A percentile compares a stretch with the other conserved stretches of the same genome.
Evolutionary conservation across 768 basidiomycete genomes (phyloP).

Genomic region (Lactifluus echinatus): DNA sequence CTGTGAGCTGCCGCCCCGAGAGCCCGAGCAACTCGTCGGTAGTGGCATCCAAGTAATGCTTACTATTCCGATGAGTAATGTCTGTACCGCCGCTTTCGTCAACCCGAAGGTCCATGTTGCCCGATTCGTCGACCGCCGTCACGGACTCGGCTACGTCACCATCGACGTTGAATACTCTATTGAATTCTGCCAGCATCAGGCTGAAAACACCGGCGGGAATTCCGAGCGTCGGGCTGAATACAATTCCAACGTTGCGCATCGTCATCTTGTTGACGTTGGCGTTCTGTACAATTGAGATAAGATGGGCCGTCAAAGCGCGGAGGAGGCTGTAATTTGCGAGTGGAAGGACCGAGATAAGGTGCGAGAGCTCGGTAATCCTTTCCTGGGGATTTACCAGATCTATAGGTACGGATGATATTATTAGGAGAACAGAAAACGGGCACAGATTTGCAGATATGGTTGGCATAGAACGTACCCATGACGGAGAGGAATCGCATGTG

Average conservation of each 20-base stretch:
- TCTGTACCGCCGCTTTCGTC: constrained; percentile 26
- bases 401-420: constrained; percentile 27
- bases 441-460: constrained; percentile 4
- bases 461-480: constrained; percentile 58
- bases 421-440: constrained; percentile 6
- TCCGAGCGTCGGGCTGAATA: constrained; percentile 94
- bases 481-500: constrained; percentile 88
- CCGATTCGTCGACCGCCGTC: constrained; percentile 10
- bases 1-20: constrained; percentile 53
- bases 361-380: constrained; percentile 77
- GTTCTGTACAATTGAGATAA: constrained; percentile 92
- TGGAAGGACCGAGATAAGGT: constrained; percentile 80
- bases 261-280: constrained; percentile 93
- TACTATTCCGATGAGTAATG: constrained; percentile 65
- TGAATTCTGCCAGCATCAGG: constrained; percentile 89
- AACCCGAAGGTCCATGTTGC: constrained; percentile 3
- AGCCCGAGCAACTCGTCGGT: constrained; percentile 79
- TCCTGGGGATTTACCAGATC: constrained; percentile 87
- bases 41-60: constrained; percentile 74
- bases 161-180: constrained; percentile 84
- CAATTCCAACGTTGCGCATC: constrained; percentile 96
- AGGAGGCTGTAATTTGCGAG: constrained; percentile 90
- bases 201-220: constrained; percentile 98
- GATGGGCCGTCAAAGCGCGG: constrained; percentile 87
- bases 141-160: constrained; percentile 25